Base-by-base conservation (phyloP, 805 yeast species). In the Yamadazyma paraphyllophila region DNA sequence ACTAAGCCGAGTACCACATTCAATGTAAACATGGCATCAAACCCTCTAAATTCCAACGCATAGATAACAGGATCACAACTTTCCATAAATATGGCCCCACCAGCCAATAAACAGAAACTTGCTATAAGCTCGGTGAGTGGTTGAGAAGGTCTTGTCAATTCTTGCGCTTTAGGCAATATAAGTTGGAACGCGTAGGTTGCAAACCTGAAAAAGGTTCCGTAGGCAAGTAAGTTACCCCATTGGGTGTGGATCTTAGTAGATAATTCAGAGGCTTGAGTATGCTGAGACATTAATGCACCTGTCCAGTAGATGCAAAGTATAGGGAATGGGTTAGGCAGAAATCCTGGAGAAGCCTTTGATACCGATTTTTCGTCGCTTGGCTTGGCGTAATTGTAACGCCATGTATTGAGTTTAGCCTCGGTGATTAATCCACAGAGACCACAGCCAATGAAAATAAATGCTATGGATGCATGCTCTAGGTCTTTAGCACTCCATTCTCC, bases 271-370 rank as follows among this genome's bases (percentile, higher is more conserved):
- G 91, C 86, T 66, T 94, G 99, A 33, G 81, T 82, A 66, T 94
- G 99, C 64, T 85, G 88, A 1, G 97, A 90, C 99, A 94, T 94
- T 50, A 94, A 74, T 11, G 85, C 76, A 25, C 99, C 99, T 1
- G 98, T 94, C 96, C 97, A 94, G 68, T 88, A 94, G 29, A 94
- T 87, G 2, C 95, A 89, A 53, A 94, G 79, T 1, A 88, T 82
- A 2, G 98, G 97, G 78, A 94, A 89, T 29, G 97, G 97, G 62
- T 94, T 94, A 52, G 96, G 91, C 1, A 96, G 84, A 63, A 72
- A 87, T 0, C 95, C 95, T 1, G 91, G 91, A 1, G 84, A 65
- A 10, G 71, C 70, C 47, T 66, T 68, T 2, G 51, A 24, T 14
- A 62, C 54, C 1, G 49, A 35, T n/a, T 54, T 44, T 51, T 55